Conservation (phyloP, 2,329 filamentous ascomycete genomes). For the Neopestalotiopsis rosae region DNA sequence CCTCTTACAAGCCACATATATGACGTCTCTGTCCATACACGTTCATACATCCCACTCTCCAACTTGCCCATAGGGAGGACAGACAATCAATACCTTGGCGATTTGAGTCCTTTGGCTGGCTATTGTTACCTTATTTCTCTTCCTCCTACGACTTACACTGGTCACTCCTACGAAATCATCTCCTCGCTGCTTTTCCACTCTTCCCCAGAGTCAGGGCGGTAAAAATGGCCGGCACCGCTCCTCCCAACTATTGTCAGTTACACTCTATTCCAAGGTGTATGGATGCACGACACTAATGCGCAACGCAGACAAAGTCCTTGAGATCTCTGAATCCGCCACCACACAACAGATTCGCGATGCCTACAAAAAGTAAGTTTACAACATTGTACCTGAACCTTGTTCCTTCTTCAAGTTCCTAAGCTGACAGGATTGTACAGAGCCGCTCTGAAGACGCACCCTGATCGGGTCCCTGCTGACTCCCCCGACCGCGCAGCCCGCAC, state of each 20-base stretch:
- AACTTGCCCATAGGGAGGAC: not conserved
- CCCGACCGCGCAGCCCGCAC: slow-evolving; percentile 84
- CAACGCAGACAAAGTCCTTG: slow-evolving; percentile 72
- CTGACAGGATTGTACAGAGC: slow-evolving; percentile 55
- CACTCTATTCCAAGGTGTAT: slow-evolving; percentile 12
- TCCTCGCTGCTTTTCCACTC: not conserved
- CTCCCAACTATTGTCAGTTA: slow-evolving; percentile 64
- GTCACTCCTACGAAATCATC: not conserved
- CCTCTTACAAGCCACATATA: slow-evolving; percentile 8
- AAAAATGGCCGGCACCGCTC: slow-evolving; percentile 42
- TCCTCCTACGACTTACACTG: not conserved
- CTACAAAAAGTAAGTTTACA: slow-evolving; percentile 76
- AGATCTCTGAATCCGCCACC: slow-evolving; percentile 74
- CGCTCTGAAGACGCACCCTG: slow-evolving; percentile 90
- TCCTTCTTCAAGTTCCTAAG: too few species aligned
- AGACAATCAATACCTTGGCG: not conserved
- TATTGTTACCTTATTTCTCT: not conserved
- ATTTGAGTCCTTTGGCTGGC: not conserved
- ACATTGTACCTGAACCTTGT: too few species aligned
- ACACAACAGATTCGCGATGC: slow-evolving; percentile 88
- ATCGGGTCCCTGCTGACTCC: slow-evolving; percentile 83
- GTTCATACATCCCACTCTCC: slow-evolving; percentile 5
- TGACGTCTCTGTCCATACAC: slow-evolving; percentile 11
- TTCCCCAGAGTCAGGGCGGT: slow-evolving; percentile 32
- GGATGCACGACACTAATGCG: slow-evolving; percentile 29